Evolutionary conservation across 352 stramenopile genomes (phyloP).

Genomic region (Phytopythium montanum): DNA sequence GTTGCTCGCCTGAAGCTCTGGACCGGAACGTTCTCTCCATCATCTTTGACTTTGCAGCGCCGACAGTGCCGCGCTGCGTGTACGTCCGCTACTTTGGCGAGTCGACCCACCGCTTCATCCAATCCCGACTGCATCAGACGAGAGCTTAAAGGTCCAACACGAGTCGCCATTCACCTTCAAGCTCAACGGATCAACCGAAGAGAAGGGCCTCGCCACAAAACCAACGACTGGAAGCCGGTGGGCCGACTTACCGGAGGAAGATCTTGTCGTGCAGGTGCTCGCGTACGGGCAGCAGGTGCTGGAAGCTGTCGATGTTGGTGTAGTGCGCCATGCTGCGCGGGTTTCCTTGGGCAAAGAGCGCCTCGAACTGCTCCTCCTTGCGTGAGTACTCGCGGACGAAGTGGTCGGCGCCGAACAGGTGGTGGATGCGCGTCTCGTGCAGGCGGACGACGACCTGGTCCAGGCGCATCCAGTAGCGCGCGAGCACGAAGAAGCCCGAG

Average conservation of each 20-base stretch:
- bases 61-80: neutral
- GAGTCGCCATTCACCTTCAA: neutral
- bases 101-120: too few relatives aligned
- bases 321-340: constrained; percentile 79
- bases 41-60: neutral
- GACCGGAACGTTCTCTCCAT: neutral
- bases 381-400: constrained; percentile 78
- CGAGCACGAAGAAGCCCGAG: constrained; percentile 75
- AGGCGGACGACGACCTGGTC: constrained; percentile 77
- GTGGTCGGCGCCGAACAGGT: constrained; percentile 70
- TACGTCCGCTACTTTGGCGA: neutral
- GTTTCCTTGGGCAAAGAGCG: constrained; percentile 59
- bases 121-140: too few relatives aligned
- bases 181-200: neutral
- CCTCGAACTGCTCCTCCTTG: constrained; percentile 74
- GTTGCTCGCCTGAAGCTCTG: neutral
- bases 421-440: constrained; percentile 80
- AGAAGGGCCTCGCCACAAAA: neutral
- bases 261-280: constrained; percentile 68
- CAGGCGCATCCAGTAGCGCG: constrained; percentile 81
- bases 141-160: neutral
- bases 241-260: constrained; percentile 32
- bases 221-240: neutral
- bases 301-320: constrained; percentile 80
- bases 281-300: constrained; percentile 60